phyloP scores from a whole-genome alignment of 345 rosid species.

The Noccaea caerulescens region DNA sequence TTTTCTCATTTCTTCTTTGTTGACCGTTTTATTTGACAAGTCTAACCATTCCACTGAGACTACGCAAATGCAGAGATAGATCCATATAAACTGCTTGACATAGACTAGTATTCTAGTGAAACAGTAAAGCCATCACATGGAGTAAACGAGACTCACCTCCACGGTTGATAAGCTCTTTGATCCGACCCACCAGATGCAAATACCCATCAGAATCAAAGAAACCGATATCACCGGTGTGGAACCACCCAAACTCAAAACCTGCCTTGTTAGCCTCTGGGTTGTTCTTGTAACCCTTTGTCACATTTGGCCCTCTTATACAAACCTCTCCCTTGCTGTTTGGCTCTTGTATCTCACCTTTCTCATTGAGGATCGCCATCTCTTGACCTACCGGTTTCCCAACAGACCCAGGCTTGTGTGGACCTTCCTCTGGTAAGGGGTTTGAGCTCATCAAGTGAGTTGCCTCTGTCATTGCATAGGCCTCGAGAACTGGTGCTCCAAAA shows the following conservation, averaged over 20 bases:
- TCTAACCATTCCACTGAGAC: constrained; percentile 1
- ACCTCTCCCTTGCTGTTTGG: constrained; percentile 65
- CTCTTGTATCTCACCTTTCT: constrained; percentile 61
- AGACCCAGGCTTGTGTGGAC: constrained; percentile 77
- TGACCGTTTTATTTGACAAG: constrained; percentile 9
- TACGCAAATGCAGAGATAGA: neutral
- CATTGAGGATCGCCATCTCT: constrained; percentile 74
- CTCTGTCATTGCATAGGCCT: constrained; percentile 95
- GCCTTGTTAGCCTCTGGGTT: constrained; percentile 84
- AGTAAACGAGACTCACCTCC: constrained; percentile 64
- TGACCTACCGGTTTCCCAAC: constrained; percentile 89
- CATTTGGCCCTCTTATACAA: constrained; percentile 88
- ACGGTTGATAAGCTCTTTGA: constrained; percentile 97
- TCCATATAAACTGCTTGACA: neutral
- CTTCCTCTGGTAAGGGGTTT: constrained; percentile 80
- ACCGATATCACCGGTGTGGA: constrained; percentile 90
- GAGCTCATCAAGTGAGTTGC: constrained; percentile 83
- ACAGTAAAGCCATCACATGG: constrained; percentile 20
- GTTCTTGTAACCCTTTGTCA: constrained; percentile 88
- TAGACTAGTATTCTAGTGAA: constrained; percentile 1
- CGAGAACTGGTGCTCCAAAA: constrained; percentile 80
- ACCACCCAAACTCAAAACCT: constrained; percentile 90
- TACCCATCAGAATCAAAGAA: constrained; percentile 80
- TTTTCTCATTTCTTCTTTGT: constrained; percentile 13
- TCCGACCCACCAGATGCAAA: constrained; percentile 87